Percentiles rank a stretch among this genome's conserved stretches.
These are phyloP conservation scores for Chloromonas sp. DNA, from an alignment of 163 green algal genomes.

Conservation along the genomic window DNA sequence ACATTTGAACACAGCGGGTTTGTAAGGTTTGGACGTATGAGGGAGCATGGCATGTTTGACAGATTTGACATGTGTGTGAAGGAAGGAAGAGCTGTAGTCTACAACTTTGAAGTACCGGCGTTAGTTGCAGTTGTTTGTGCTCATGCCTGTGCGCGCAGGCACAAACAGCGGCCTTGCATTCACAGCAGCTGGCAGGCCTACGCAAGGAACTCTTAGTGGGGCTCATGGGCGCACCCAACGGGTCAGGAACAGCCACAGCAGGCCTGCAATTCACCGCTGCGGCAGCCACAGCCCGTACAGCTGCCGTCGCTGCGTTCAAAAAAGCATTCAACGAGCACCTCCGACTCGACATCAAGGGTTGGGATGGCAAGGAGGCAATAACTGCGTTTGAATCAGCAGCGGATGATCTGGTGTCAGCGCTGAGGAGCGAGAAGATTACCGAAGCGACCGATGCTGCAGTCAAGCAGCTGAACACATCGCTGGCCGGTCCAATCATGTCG, in stretches of 20 bases:
- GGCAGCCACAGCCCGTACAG: not conserved
- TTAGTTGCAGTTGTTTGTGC: too few relatives aligned
- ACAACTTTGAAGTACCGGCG: too few relatives aligned
- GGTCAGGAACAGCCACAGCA: not conserved
- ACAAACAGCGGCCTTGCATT: not conserved
- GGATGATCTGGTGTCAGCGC: constrained; percentile 8
- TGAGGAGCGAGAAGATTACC: constrained; percentile 13
- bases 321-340: constrained; percentile 15
- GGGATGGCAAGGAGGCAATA: constrained; percentile 15
- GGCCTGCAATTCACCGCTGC: not conserved
- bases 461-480: constrained; percentile 4
- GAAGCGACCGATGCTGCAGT: constrained; percentile 13
- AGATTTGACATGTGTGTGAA: too few relatives aligned
- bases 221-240: constrained; percentile 1
- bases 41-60: too few relatives aligned
- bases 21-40: too few relatives aligned
- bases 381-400: constrained; percentile 12
- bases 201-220: not conserved
- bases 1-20: too few relatives aligned
- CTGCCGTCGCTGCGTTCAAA: not conserved
- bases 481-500: constrained; percentile 41
- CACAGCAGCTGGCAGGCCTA: not conserved
- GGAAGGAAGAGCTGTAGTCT: too few relatives aligned
- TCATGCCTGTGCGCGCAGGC: not conserved
- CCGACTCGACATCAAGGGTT: constrained; percentile 13